Evolutionary conservation across 2,329 filamentous ascomycete genomes (phyloP).

Genomic region (Ilyonectria mors-panacis): DNA sequence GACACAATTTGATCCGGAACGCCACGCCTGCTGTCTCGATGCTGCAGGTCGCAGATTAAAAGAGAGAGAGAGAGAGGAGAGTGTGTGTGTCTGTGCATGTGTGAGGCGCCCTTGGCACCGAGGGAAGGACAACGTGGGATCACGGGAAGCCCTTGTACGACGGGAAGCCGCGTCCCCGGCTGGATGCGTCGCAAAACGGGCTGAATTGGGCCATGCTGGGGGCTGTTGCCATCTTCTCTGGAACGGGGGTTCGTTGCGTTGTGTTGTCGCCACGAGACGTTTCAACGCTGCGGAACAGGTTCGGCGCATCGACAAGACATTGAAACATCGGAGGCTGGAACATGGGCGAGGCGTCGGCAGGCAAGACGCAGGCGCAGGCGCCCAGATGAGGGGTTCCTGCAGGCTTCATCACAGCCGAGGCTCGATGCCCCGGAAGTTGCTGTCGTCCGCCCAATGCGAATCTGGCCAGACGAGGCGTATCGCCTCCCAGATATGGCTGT

Average conservation of each 20-base stretch:
- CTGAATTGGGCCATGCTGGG: slow-evolving; percentile 45
- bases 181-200: slow-evolving; percentile 49
- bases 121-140: slow-evolving; percentile 42
- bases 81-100: slow-evolving; percentile 8
- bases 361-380: background rate
- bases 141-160: slow-evolving; percentile 42
- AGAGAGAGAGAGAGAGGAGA: slow-evolving; percentile 2
- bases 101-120: slow-evolving; percentile 13
- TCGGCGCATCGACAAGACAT: slow-evolving; percentile 35
- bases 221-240: slow-evolving; percentile 19
- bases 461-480: slow-evolving; percentile 94
- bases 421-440: slow-evolving; percentile 78
- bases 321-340: slow-evolving; percentile 12
- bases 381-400: slow-evolving; percentile 6
- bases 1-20: slow-evolving; percentile 15
- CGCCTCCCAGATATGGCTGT: slow-evolving; percentile 93
- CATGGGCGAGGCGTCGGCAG: slow-evolving; percentile 11
- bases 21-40: slow-evolving; percentile 28
- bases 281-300: slow-evolving; percentile 39
- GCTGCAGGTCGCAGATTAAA: slow-evolving; percentile 24
- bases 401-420: slow-evolving; percentile 76
- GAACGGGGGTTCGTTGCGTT: slow-evolving; percentile 24
- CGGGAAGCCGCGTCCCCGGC: slow-evolving; percentile 40
- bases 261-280: slow-evolving; percentile 35
- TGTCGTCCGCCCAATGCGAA: slow-evolving; percentile 84